Base-by-base conservation (phyloP, 2,329 filamentous ascomycete genomes). In the Pseudogymnoascus sp. region DNA sequence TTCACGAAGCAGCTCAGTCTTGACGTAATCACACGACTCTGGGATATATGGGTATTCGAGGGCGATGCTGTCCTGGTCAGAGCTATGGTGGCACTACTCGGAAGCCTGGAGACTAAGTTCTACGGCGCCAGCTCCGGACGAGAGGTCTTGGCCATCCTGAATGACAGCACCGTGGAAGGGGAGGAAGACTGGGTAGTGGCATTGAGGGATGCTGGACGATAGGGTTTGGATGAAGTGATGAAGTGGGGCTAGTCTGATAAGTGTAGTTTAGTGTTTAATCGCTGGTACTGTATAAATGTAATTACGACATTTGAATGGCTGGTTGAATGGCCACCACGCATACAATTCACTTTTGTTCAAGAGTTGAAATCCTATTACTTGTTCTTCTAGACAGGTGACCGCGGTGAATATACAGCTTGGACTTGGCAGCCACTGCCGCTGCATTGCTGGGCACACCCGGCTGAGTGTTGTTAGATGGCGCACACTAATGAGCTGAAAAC, bases 11-110 rank as follows among this genome's bases (percentile, higher is more conserved):
- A 82, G 39, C 75, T 91, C 3, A 81, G 82, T 6, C 79, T 92
- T 13, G 90, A 92, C 68, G 83, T 89, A 67, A 88, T 85, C 3
- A 84, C 85, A 1, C 78, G 91, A 2, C 74, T 94, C 10, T 93
- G 89, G 89, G 91, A 95, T 66, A 84, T 93, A 0, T 91, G 90
- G 67, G 85, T 90, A 2, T 91, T 95, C 66, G 91, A 95, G 71
- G 89, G 90, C 27, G 91, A 95, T 66, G 79, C 83, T 1, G 79
- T 90, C 1, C 77, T 92, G 0, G 82, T 93, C 5, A 79, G 89
- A 0, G 88, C 88, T 1, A 88, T 84, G 0, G 86, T 92, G 0
- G 90, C 87, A 0, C 77, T 90, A 15, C 73, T 94, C 17, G 73
- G 74, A 0, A 71, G 72, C 5, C 67, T 84, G 1, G 84, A 86